These are phyloP conservation scores for Phytophthora meadii DNA, from an alignment of 352 stramenopile genomes.

Conservation along the genomic window DNA sequence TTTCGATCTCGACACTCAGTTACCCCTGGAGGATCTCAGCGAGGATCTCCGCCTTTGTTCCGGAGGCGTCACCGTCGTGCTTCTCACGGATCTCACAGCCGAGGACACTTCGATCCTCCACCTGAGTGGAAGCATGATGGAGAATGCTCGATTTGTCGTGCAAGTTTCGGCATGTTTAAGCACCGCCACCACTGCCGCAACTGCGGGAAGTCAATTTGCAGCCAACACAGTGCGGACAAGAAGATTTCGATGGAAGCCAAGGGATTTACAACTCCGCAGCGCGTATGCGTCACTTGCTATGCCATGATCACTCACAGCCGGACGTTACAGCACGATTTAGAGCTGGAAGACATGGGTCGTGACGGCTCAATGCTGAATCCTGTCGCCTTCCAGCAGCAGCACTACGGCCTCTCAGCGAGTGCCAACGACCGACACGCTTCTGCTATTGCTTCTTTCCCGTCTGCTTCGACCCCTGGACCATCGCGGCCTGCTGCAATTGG, in stretches of 20 bases:
- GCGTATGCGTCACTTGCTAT: constrained; percentile 81
- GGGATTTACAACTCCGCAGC: constrained; percentile 80
- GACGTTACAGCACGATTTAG: constrained; percentile 40
- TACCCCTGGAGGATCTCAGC: constrained; percentile 25
- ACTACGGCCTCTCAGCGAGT: constrained; percentile 23
- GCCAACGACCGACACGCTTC: constrained; percentile 11
- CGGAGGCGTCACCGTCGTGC: constrained; percentile 33
- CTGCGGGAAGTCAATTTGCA: constrained; percentile 86
- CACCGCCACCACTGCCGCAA: constrained; percentile 87
- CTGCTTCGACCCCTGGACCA: neutral
- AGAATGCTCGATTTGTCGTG: constrained; percentile 80
- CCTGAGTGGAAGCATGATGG: constrained; percentile 81
- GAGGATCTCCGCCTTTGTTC: constrained; percentile 32
- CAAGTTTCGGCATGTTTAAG: constrained; percentile 86
- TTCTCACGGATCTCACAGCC: constrained; percentile 34
- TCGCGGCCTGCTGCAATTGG: constrained; percentile 18
- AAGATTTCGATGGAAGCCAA: constrained; percentile 76
- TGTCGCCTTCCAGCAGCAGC: constrained; percentile 36
- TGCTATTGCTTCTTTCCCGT: constrained; percentile 20
- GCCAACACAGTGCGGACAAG: constrained; percentile 82
- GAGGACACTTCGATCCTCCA: constrained; percentile 51
- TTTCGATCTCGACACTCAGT: constrained; percentile 16
- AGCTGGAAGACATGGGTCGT: constrained; percentile 36
- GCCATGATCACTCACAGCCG: constrained; percentile 69
- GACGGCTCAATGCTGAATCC: constrained; percentile 32